Base-by-base conservation (phyloP, 495 filamentous ascomycete genomes). In the Viridothelium virens region DNA sequence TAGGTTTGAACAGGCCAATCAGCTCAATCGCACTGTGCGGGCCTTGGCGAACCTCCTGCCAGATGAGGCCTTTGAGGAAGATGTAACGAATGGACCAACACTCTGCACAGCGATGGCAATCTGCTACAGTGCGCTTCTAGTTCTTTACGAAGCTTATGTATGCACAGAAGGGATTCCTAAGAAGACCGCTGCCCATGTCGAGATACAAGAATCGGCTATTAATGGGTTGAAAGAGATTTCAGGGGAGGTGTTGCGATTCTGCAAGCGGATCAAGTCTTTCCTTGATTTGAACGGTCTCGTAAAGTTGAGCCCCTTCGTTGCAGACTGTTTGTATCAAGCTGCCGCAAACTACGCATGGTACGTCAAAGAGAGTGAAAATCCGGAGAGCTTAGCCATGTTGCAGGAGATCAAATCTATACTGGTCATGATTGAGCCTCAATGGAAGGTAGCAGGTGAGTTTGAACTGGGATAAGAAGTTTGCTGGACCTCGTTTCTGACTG, bases 311-410 rank as follows among this genome's bases (percentile, higher is more conserved):
- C 76, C 76, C 2, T 69, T 79, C 9, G 62, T 76, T 34, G 70
- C 76, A 59, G 76, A 77, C 63, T 66, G 64, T n/a, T 37, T 79
- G 48, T 79, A 79, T 63, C 67, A 74, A 36, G 74, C 71, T 34
- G 74, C 75, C 2, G 63, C 71, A 11, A 78, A 75, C 62, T 78
- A 74, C 67, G 73, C 73, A 0, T 77, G 76, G 76, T 63, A 75
- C 61, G 75, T 76, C 11, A 63, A 64, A 12, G 62, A 63, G 44
- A 59, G 56, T 12, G 68, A 59, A 9, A 67, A 71, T 56, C 66
- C 33, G n/a, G n/a, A 25, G 2, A 73, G 66, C 56, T 66, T 67
- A 48, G 68, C 68, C 36, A 68, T 69, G 9, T 47, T 78, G 38
- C 69, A 70, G 31, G 69, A 70, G 34, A 62, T 79, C 1, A 70